These are phyloP conservation scores for Malus sieversii DNA, from an alignment of 306 rosid species.

Conservation along the genomic window DNA sequence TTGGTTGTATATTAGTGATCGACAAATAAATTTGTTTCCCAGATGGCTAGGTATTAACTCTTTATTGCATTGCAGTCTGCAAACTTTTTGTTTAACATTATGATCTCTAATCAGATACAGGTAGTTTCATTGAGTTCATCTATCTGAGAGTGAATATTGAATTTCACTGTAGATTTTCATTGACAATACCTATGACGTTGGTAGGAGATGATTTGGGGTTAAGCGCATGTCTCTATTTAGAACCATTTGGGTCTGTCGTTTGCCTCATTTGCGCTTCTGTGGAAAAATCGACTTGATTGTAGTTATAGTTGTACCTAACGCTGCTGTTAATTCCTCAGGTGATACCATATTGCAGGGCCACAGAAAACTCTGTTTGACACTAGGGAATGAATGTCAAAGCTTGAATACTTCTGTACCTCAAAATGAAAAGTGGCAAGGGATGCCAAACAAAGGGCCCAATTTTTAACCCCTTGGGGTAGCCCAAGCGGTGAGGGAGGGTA, in stretches of 20 bases:
- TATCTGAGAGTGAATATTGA: background rate
- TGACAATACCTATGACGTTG: background rate
- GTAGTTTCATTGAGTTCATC: background rate
- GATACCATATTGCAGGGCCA: background rate
- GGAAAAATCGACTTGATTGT: too few species aligned
- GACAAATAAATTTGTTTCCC: background rate
- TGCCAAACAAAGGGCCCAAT: background rate
- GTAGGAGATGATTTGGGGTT: too few species aligned
- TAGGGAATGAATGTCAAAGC: background rate
- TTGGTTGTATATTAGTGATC: background rate
- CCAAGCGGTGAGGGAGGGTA: background rate
- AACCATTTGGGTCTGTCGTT: background rate
- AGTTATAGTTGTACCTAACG: background rate
- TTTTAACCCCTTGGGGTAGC: background rate
- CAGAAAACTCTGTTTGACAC: background rate
- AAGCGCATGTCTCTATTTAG: background rate
- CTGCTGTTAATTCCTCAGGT: background rate
- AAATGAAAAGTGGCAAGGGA: background rate
- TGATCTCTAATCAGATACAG: background rate
- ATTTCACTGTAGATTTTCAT: background rate
- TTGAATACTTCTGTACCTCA: background rate
- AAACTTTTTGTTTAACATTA: background rate
- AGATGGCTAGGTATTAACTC: background rate
- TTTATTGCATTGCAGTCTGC: background rate
- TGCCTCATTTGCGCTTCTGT: too few species aligned